Percentiles rank a stretch among this genome's conserved stretches.
Evolutionary conservation across 164 flowering plant species (phyloP).

Genomic region (Vitis cinerea): DNA sequence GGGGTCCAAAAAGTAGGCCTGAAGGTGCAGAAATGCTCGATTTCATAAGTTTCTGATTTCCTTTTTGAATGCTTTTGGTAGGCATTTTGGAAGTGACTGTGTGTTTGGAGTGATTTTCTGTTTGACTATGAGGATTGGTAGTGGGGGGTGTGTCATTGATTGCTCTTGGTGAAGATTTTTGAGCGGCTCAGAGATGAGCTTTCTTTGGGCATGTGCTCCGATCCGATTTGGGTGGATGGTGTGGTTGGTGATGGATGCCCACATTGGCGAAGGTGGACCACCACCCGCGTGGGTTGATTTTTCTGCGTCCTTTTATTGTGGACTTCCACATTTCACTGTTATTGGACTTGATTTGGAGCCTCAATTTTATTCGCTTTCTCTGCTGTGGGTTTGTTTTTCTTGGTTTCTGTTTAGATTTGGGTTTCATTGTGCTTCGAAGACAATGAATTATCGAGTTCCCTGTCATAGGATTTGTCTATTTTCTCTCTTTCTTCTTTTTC

Average conservation of each 20-base stretch:
- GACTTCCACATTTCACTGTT: conserved; percentile 9
- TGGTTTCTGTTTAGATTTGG: not conserved
- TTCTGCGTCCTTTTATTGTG: conserved; percentile 10
- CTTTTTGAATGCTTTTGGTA: conserved; percentile 28
- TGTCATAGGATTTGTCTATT: too few species aligned
- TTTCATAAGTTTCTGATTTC: conserved; percentile 34
- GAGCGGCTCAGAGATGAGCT: conserved; percentile 24
- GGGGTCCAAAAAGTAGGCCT: conserved; percentile 15
- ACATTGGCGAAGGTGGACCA: conserved; percentile 28
- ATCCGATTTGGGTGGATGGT: conserved; percentile 38
- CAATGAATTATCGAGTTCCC: not conserved
- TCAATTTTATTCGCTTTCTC: not conserved
- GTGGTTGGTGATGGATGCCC: conserved; percentile 39
- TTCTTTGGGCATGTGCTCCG: conserved; percentile 26
- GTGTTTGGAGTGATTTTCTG: conserved; percentile 29
- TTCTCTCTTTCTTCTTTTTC: not conserved
- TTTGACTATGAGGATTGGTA: conserved; percentile 39
- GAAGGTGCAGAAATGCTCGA: conserved; percentile 8
- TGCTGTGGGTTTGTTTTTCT: not conserved
- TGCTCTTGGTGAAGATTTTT: conserved; percentile 22
- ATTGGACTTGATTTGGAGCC: not conserved
- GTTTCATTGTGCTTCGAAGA: not conserved
- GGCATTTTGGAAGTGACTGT: conserved; percentile 31
- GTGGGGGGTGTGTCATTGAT: conserved; percentile 42
- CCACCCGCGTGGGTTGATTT: not conserved